Evolutionary conservation across 78 protist genomes (phyloP), one percentile per base, ranked within the genome.

Genomic region (Tieghemostelium lacteum): DNA sequence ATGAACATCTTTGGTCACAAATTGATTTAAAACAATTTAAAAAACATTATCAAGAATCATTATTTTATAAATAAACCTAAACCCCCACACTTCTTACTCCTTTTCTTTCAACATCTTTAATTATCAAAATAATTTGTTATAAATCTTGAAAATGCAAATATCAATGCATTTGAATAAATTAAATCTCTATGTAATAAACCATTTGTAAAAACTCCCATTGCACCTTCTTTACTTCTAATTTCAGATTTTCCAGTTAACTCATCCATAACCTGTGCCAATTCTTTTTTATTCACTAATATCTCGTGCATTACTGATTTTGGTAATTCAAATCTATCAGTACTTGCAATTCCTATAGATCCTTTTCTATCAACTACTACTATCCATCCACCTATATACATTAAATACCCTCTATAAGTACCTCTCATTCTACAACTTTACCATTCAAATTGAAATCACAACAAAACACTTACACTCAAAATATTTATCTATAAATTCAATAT

Each of bases 101-200:
- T n/a, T n/a, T n/a, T n/a, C n/a, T n/a, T n/a, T n/a, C n/a, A n/a
- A n/a, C n/a, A n/a, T n/a, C n/a, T n/a, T n/a, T n/a, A n/a, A n/a
- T n/a, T n/a, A n/a, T n/a, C n/a, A n/a, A n/a, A n/a, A n/a, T n/a
- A n/a, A n/a, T 45, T 45, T 6, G 69, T 45, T 42, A 64, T 42
- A 49, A 76, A 76, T 76, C 58, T 76, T 28, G 87, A 76, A 19
- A 76, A 65, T 50, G 87, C 60, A 76, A 76, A 76, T 3, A 76
- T 31, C 12, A 64, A 26, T 20, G 54, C 87, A 50, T 76, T 63
- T 12, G 74, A 37, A 36, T 62, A 76, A 29, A 76, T 67, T 19
- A 4, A 39, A n/a, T 60, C 67, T 29, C 87, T 26, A n/a, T 39
- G 50, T 34, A 76, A 52, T 8, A 76, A 19, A 20, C 29, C 14